Base-by-base conservation (phyloP, 2,329 filamentous ascomycete species). In the Macroventuria anomochaeta region DNA sequence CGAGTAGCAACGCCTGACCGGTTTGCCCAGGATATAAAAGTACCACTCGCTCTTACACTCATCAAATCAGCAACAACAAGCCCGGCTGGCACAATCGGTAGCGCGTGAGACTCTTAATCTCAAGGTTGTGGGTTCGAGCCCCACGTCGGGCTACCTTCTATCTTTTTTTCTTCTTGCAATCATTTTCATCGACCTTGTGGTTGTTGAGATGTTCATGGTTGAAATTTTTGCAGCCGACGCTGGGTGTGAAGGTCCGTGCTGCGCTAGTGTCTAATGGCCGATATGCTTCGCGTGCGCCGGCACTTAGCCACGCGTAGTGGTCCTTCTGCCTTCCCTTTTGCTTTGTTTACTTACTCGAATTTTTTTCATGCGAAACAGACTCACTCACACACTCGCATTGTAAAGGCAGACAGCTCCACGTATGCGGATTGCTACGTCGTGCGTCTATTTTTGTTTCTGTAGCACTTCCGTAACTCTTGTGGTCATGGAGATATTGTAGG, bases 51-150 rank as follows among this genome's bases (percentile, higher is more conserved):
- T 11, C 8, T 3, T 2, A 7, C 18, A 21, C 17, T 17, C 53
- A 59, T 53, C 54, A 52, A 54, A 49, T 37, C 25, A 53, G 26
- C 28, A 18, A 41, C 40, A 41, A 49, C 37, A 34, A 59, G 63
- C 63, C 63, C 57, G 63, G 63, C 59, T 65, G 63, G 63, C 61
- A 64, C 63, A 68, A 68, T 68, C 64, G 64, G 51, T 54, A 54
- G 51, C 51, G 51, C 51, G 51, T 54, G 51, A 54, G 51, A 54
- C 51, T 54, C 51, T 54, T 68, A 68, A 65, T 65, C 62, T 65
- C 62, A 65, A 65, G 62, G 62, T 63, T 63, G 60, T 75, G 77
- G 77, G 81, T 83, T 81, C 79, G 77, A 38, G 36, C 15, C 21
- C 36, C 77, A 75, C 77, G 58, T 63, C 55, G 50, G 59, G 59